A percentile compares a stretch with the other conserved stretches of the same genome.
Evolutionary conservation across 2,329 filamentous ascomycete species (phyloP).

Genomic region (Sporothrix dimorphospora): DNA sequence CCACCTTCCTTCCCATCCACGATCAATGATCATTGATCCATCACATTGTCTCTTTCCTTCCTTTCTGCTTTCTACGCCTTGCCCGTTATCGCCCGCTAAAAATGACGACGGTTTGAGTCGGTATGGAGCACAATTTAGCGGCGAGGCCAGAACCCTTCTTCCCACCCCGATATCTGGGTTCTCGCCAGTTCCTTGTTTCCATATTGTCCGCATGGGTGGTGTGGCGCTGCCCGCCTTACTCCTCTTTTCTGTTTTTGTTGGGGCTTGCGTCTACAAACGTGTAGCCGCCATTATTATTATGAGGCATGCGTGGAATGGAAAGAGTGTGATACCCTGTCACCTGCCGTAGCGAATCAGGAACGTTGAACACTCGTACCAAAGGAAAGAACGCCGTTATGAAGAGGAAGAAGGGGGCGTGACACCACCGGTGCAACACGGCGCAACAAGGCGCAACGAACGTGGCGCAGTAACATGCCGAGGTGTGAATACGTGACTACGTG

Average conservation of each 20-base stretch:
- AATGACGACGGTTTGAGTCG: constrained; percentile 20
- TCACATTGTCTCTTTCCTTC: not conserved
- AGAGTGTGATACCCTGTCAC: constrained; percentile 11
- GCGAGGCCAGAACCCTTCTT: not conserved
- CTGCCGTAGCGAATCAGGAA: not conserved
- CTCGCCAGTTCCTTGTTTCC: not conserved
- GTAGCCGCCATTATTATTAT: not conserved
- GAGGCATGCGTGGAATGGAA: constrained; percentile 9
- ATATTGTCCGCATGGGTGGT: not conserved
- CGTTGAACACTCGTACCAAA: not conserved
- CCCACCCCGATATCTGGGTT: not conserved
- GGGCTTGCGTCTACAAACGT: not conserved
- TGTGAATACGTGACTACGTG: not conserved
- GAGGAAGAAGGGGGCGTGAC: constrained; percentile 12
- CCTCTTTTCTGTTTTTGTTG: not conserved
- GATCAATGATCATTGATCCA: not conserved
- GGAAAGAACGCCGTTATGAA: constrained; percentile 6
- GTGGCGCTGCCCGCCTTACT: not conserved
- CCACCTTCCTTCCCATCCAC: not conserved
- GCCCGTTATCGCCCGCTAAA: constrained; percentile 22
- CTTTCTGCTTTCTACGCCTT: not conserved
- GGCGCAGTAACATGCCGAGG: not conserved
- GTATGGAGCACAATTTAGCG: constrained; percentile 14
- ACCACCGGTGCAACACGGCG: not conserved
- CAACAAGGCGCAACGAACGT: not conserved